These are phyloP conservation scores for Mucor plumbeus DNA, from an alignment of 371 early-diverging fungal genomes.

Conservation along the genomic window DNA sequence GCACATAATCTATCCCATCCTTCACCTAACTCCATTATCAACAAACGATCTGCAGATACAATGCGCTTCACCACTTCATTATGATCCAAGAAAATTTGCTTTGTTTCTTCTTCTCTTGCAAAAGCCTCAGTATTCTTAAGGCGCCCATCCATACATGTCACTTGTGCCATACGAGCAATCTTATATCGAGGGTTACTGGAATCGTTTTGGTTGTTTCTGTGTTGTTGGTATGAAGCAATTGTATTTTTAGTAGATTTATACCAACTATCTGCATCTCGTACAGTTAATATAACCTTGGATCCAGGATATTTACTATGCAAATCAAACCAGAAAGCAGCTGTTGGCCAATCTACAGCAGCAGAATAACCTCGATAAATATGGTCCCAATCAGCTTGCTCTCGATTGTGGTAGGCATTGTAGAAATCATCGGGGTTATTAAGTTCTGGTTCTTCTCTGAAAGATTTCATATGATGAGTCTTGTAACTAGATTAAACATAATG, in stretches of 20 bases:
- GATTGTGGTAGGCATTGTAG: slow-evolving; percentile 23
- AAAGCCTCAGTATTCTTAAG: slow-evolving; percentile 20
- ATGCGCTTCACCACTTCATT: slow-evolving; percentile 31
- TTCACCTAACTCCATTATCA: slow-evolving; percentile 38
- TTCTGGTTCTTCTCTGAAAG: slow-evolving; percentile 12
- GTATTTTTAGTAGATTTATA: slow-evolving; percentile 37
- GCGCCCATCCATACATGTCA: slow-evolving; percentile 27
- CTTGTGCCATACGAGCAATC: slow-evolving; percentile 3
- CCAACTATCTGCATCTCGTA: slow-evolving; percentile 41
- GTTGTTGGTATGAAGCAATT: background rate
- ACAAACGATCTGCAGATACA: slow-evolving; percentile 36
- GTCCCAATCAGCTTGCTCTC: slow-evolving; percentile 39
- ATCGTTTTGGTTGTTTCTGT: background rate
- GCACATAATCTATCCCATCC: slow-evolving; percentile 33
- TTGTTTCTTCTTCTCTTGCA: slow-evolving; percentile 24
- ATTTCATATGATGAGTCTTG: slow-evolving; percentile 29
- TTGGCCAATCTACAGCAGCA: slow-evolving; percentile 48
- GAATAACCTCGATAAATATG: slow-evolving; percentile 27
- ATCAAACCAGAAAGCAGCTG: slow-evolving; percentile 29
- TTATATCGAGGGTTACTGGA: background rate
- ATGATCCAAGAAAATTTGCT: slow-evolving; percentile 26
- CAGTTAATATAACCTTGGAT: slow-evolving; percentile 45
- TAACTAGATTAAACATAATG: slow-evolving; percentile 6
- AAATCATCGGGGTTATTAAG: slow-evolving; percentile 21
- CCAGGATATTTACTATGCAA: slow-evolving; percentile 36